A percentile compares a stretch with the other conserved stretches of the same genome.
phyloP scores from a whole-genome alignment of 73 alveolate species.

The Tetrahymena borealis region DNA sequence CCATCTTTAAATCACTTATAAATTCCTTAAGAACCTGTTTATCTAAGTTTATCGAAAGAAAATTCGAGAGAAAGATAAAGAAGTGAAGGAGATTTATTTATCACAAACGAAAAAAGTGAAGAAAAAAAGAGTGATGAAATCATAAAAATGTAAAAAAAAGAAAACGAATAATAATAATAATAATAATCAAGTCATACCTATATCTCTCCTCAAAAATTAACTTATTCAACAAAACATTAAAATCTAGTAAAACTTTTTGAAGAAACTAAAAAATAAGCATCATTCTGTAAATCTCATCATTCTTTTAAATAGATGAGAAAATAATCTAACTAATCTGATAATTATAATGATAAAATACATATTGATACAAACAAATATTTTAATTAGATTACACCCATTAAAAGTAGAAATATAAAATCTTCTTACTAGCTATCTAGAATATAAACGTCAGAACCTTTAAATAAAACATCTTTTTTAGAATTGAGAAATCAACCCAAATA shows the following conservation, averaged over 20 bases:
- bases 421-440: neutral
- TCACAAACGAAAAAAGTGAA: neutral
- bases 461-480: neutral
- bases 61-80: neutral
- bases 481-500: too few species aligned
- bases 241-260: neutral
- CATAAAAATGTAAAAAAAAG: too few species aligned
- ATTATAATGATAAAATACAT: neutral
- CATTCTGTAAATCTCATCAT: too few species aligned
- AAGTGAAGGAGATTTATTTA: neutral
- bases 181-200: too few species aligned
- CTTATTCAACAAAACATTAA: neutral
- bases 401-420: neutral
- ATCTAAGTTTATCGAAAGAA: neutral
- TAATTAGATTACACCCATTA: neutral
- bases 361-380: neutral
- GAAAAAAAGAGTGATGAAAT: neutral
- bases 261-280: too few species aligned
- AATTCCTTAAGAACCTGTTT: neutral
- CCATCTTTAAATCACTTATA: neutral
- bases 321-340: neutral
- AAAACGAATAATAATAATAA: too few species aligned
- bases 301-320: neutral
- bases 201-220: too few species aligned
- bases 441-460: neutral